Evolutionary conservation across 73 alveolate species (phyloP).

Genomic region (Paramecium octaurelia): DNA sequence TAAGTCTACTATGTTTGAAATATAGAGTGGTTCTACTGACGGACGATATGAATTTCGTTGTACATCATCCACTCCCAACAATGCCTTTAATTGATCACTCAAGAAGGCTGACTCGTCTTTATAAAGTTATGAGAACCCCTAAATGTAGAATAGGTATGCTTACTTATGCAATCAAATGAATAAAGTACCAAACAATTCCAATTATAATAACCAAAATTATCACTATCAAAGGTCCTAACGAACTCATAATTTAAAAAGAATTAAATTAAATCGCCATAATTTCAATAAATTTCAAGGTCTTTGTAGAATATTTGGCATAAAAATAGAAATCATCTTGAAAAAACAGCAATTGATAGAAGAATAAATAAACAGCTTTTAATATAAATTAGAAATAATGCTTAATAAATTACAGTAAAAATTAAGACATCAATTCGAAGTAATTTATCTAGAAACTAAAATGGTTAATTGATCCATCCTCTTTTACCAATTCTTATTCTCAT

Average conservation of each 20-base stretch:
- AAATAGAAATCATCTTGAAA: background rate
- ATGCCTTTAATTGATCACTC: background rate
- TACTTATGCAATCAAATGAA: conserved; percentile 34
- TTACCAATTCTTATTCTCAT: background rate
- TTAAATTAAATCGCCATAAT: background rate
- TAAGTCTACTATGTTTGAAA: background rate
- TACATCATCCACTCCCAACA: conserved; percentile 2
- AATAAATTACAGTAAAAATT: background rate
- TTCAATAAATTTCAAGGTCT: background rate
- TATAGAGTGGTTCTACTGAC: conserved; percentile 1
- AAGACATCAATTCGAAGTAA: background rate
- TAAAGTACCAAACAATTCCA: conserved; percentile 34
- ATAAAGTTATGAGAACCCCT: background rate
- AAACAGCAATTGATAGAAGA: background rate
- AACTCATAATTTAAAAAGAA: background rate
- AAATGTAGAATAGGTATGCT: background rate
- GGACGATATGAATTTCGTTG: background rate
- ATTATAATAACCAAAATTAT: background rate
- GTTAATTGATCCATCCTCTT: background rate
- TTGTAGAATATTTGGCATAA: background rate
- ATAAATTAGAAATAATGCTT: background rate
- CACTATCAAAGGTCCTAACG: conserved; percentile 3
- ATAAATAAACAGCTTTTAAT: background rate
- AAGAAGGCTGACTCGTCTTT: background rate
- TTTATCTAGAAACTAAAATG: background rate